phyloP scores from a whole-genome alignment of 2,329 filamentous ascomycete species.

The Ceratocystiopsis sp. region DNA sequence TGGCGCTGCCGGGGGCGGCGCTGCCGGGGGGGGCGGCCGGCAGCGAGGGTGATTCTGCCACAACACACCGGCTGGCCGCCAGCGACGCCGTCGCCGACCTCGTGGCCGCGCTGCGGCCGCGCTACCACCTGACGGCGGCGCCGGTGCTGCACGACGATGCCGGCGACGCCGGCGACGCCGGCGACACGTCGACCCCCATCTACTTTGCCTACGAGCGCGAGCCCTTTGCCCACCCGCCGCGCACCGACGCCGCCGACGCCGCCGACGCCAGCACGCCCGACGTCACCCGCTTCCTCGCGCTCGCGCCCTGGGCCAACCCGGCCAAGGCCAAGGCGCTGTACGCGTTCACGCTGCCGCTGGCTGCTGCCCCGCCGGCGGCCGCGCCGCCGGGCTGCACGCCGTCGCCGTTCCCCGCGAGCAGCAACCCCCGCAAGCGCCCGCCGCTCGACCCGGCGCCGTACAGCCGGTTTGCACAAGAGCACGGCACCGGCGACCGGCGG shows the following conservation, averaged over 20 bases:
- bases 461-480: slow-evolving; percentile 30
- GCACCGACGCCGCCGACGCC: slow-evolving; percentile 19
- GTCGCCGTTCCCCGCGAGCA: slow-evolving; percentile 44
- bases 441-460: slow-evolving; percentile 28
- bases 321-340: slow-evolving; percentile 69
- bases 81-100: slow-evolving; percentile 62
- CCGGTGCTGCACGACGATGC: no score
- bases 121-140: slow-evolving; percentile 61
- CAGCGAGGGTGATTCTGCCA: slow-evolving; percentile 10
- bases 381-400: slow-evolving; percentile 56
- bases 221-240: slow-evolving; percentile 59
- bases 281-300: slow-evolving; percentile 77
- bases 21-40: background rate
- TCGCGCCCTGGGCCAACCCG: slow-evolving; percentile 61
- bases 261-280: slow-evolving; percentile 30
- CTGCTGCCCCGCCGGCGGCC: slow-evolving; percentile 32
- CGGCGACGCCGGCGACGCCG: slow-evolving; percentile 13
- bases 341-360: slow-evolving; percentile 53
- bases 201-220: slow-evolving; percentile 73
- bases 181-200: no score
- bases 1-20: slow-evolving; percentile 32
- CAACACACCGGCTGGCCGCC: slow-evolving; percentile 31
- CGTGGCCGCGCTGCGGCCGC: slow-evolving; percentile 64
- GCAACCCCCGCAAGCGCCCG: slow-evolving; percentile 32
- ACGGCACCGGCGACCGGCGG: background rate